Evolutionary conservation across 495 filamentous ascomycete species (phyloP), one percentile per base, ranked within the genome.

Genomic region (Darksidea phi): DNA sequence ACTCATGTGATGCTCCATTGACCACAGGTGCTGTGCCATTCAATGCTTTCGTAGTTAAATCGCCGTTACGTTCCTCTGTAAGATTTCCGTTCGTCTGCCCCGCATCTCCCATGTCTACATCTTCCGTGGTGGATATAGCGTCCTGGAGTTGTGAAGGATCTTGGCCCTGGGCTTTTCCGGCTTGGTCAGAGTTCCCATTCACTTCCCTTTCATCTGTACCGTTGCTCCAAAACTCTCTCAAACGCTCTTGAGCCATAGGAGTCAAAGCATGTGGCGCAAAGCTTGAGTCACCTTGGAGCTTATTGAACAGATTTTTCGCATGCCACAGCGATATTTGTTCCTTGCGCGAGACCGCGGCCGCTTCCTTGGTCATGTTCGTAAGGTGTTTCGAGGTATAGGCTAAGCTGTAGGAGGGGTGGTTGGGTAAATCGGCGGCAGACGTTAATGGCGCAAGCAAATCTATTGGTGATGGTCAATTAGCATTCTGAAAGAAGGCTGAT

Each of bases 361-460:
- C 82, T 34, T 92, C 82, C 37, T 79, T 77, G 11, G 85, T 84
- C 73, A 99, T 84, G 53, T 93, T 82, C 42, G 84, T 84, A n/a
- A 99, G 80, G 3, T 88, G 88, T 59, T 84, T 85, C 10, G 89
- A 91, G 1, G 77, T 87, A 74, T 95, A 97, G 0, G 92, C 83
- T 67, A 85, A 80, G 32, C 91, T 91, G 51, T 96, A 73, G 2
- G 89, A 87, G 61, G 91, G 91, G 69, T 99, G 94, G 37, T 75
- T 80, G 3, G 89, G 84, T 32, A 99, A 80, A 71, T 95, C 90
- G 50, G 91, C 88, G 21, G 91, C 87, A 54, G 90, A 81, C 54
- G 90, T 95, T 51, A 97, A 75, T 23, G 94, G 94, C 41, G 88
- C 88, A 12, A 99, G 83, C 41, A 97, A 81, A 52, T 89, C 93